These are phyloP conservation scores for Jackrogersella multiformis DNA, from an alignment of 495 filamentous ascomycete genomes.

Conservation along the genomic window DNA sequence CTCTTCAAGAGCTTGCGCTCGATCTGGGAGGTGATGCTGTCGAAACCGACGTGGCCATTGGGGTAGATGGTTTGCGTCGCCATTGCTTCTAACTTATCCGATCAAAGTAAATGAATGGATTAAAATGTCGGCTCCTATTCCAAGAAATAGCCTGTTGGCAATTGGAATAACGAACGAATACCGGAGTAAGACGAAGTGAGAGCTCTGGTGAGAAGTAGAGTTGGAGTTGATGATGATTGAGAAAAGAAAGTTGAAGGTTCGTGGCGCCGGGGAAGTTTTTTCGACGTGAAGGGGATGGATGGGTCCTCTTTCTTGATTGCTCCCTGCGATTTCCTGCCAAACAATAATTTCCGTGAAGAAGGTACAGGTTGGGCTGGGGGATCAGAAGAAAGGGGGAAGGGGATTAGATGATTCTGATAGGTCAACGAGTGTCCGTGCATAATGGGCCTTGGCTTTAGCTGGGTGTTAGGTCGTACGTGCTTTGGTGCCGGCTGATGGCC, in stretches of 20 bases:
- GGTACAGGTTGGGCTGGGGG: conserved; percentile 46
- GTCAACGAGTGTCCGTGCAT: conserved; percentile 48
- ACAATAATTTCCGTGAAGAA: conserved; percentile 61
- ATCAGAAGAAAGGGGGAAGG: conserved; percentile 55
- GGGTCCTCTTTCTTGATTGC: conserved; percentile 46
- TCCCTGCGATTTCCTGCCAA: conserved; percentile 54
- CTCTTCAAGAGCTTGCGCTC: conserved; percentile 99
- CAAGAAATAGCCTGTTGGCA: conserved; percentile 55
- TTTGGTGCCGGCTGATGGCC: conserved; percentile 42
- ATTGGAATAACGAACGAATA: conserved; percentile 42
- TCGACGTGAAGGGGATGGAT: conserved; percentile 42
- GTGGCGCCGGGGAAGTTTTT: conserved; percentile 38
- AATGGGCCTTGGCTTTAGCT: conserved; percentile 33
- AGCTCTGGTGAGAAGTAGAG: conserved; percentile 23
- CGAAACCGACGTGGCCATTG: conserved; percentile 97
- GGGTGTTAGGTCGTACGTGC: conserved; percentile 32
- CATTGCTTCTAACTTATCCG: conserved; percentile 49
- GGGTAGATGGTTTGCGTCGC: conserved; percentile 74
- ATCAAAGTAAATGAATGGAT: conserved; percentile 37
- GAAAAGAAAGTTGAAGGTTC: conserved; percentile 34
- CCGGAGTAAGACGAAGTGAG: conserved; percentile 28
- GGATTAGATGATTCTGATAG: conserved; percentile 52
- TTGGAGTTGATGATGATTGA: conserved; percentile 41
- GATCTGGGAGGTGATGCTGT: conserved; percentile 98
- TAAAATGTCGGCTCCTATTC: conserved; percentile 51